Evolutionary conservation across 345 rosid genomes (phyloP), one percentile per base, ranked within the genome.

Genomic region (Acer yangbiense): DNA sequence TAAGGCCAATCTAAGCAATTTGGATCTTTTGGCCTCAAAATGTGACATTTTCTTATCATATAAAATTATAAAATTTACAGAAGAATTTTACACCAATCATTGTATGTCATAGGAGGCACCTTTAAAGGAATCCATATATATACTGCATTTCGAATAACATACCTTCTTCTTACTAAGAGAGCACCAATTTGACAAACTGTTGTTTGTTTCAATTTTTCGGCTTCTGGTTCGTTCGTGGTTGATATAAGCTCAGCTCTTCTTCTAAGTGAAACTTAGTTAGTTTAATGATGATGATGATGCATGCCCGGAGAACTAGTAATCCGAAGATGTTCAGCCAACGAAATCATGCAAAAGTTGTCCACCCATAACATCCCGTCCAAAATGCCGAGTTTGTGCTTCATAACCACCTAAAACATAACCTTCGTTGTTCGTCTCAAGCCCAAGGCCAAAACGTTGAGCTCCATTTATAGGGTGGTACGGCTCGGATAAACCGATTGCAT

Each of bases 271-370:
- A 23, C 72, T 25, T 65, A 14, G 79, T 76, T 78, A 72, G 74
- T 62, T 65, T 61, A 39, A 68, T 65, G 20, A 71, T 52, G 17
- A 66, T 71, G 3, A 4, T 35, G 39, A 35, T 35, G 39, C 39
- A 35, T 35, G 77, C 69, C 54, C 25, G 52, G 58, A 63, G 23
- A 74, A 44, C 41, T 23, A 16, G 41, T 9, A 9, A 10, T 23
- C 18, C 55, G 35, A 55, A 14, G 72, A 74, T 41, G 65, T 21
- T 90, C 89, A 93, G 54, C 98, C 98, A 44, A 93, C 98, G 79
- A 93, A 93, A 82, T 95, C 93, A 79, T 90, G 97, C 83, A 95
- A 86, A 69, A 95, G 93, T 82, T 93, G 99, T 41, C 95, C 92
- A 32, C 93, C 98, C n/a, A 87, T 86, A 17, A 87, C 88, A 83